Evolutionary conservation across 2,329 filamentous ascomycete species (phyloP).

Genomic region (Talaromyces sp.): DNA sequence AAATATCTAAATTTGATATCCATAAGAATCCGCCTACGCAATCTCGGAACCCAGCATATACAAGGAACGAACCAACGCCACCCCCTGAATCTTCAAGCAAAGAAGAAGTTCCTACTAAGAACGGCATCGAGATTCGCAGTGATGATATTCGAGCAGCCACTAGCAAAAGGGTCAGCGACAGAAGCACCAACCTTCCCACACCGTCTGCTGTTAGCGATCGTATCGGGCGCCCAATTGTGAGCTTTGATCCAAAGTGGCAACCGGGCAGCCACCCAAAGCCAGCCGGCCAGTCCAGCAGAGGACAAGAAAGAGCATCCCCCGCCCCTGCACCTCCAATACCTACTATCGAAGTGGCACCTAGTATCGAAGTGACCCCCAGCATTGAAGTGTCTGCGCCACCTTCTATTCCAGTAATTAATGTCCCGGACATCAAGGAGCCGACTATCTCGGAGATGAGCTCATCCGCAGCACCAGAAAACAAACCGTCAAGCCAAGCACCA

Average conservation of each 20-base stretch:
- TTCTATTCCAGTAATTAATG: constrained; percentile 52
- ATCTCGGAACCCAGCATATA: constrained; percentile 80
- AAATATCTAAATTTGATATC: constrained; percentile 67
- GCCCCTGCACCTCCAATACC: constrained; percentile 52
- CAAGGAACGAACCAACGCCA: constrained; percentile 60
- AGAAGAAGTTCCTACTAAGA: constrained; percentile 61
- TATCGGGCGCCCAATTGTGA: constrained; percentile 92
- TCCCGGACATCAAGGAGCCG: constrained; percentile 50
- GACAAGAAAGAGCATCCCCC: constrained; percentile 27
- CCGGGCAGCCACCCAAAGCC: constrained; percentile 51
- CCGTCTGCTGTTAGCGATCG: constrained; percentile 89
- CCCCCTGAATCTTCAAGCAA: constrained; percentile 27
- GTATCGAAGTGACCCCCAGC: constrained; percentile 31
- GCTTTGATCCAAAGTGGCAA: constrained; percentile 85
- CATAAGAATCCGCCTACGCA: constrained; percentile 82
- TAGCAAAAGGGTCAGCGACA: constrained; percentile 82
- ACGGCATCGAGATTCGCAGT: constrained; percentile 79
- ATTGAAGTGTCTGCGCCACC: constrained; percentile 53
- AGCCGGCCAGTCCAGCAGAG: constrained; percentile 14
- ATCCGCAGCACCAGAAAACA: constrained; percentile 14
- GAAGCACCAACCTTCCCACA: constrained; percentile 82
- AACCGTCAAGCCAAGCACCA: constrained; percentile 20
- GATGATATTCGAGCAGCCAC: constrained; percentile 90
- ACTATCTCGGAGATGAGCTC: constrained; percentile 40
- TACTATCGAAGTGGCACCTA: constrained; percentile 51